Evolutionary conservation across 73 alveolate species (phyloP).

Genomic region (Symbiodinium pilosum): DNA sequence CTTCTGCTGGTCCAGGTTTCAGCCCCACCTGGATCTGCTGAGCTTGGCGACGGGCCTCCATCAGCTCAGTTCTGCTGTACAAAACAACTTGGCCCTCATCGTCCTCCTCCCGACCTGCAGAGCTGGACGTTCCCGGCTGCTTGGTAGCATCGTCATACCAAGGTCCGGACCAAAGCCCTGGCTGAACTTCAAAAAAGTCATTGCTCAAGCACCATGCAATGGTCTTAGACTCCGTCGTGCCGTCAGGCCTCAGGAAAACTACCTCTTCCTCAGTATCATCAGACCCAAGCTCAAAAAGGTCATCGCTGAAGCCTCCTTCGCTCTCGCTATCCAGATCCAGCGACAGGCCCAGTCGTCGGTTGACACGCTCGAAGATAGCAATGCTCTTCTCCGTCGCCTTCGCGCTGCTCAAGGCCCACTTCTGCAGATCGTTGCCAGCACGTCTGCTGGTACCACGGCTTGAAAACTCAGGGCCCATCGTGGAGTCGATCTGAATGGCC

Average conservation of each 20-base stretch:
- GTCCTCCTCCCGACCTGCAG: not conserved
- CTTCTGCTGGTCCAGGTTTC: not conserved
- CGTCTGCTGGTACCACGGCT: not conserved
- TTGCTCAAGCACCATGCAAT: not conserved
- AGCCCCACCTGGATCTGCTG: not conserved
- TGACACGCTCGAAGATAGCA: not conserved
- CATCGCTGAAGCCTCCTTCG: not conserved
- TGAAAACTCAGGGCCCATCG: slow-evolving; percentile 6
- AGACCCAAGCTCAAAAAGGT: not conserved
- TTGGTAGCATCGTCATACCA: not conserved
- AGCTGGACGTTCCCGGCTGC: not conserved
- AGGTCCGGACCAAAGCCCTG: not conserved
- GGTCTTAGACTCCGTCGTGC: not conserved
- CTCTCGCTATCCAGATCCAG: not conserved
- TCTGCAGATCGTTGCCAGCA: not conserved
- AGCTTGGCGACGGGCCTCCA: not conserved
- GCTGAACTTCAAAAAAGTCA: not conserved
- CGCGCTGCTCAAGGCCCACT: not conserved
- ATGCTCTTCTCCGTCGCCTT: not conserved
- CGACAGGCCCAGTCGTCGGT: not conserved
- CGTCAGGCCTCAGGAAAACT: not conserved
- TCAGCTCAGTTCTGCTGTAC: not conserved
- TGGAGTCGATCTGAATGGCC: not conserved
- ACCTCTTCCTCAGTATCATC: not conserved
- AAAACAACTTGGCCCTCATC: not conserved